Base-by-base conservation (phyloP, 2,329 filamentous ascomycete genomes). In the Thelonectria discophora region DNA sequence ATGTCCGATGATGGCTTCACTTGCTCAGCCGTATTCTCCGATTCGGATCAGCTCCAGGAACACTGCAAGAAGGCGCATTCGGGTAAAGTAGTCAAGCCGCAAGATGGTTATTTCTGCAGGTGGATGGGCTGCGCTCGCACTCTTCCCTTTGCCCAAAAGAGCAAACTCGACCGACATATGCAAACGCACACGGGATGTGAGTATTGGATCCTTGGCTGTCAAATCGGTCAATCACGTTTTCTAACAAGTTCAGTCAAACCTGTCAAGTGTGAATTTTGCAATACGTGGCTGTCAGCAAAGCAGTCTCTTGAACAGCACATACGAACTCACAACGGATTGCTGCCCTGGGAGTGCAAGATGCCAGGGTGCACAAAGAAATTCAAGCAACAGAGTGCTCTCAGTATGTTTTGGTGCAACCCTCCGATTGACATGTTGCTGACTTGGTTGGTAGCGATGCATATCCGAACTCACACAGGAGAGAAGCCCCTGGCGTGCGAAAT, bases 251-350 rank as follows among this genome's bases (percentile, higher is more conserved):
- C 24, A 88, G 87, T 82, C 69, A 89, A 89, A 74, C 84, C 86
- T 7, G 86, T 84, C 58, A 77, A 79, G 46, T 90, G 87, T 64
- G 70, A 78, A 2, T 77, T 80, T 18, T 91, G 89, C 68, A 78
- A 79, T n/a, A n/a, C n/a, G n/a, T n/a, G n/a, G 3, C 87, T 91
- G 69, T 90, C 88, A 1, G 88, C 88, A 2, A 86, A 88, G 67
- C 88, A 91, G 72, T 86, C 89, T 1, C 80, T 91, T 7, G 84
- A 86, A 43, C 88, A 90, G 71, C 89, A 92, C 67, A 81, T 86
- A 71, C 83, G 88, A 17, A 89, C 85, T 2, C 89, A 92, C 69
- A 88, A 87, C 0, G 86, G 87, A 40, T 84, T 86, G 62, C 88
- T 86, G 64, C 88, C 88, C 24, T 88, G 86, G 75, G 76, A 81